phyloP scores from a whole-genome alignment of 2,329 filamentous ascomycete species.

The Nemania sp. region DNA sequence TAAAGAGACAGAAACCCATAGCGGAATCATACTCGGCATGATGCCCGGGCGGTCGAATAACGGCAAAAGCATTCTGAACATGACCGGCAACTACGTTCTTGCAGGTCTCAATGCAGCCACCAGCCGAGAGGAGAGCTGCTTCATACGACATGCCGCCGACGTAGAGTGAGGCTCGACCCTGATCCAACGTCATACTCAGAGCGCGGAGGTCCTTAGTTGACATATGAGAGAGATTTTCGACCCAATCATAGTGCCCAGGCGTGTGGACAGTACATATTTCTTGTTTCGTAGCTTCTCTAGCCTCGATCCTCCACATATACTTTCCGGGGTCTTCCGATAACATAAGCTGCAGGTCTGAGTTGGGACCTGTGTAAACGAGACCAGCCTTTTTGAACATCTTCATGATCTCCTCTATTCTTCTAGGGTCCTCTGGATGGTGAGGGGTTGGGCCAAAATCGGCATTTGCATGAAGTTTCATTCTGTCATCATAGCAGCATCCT shows the following conservation, averaged over 20 bases:
- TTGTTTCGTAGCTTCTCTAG: slow-evolving; percentile 79
- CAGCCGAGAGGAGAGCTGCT: slow-evolving; percentile 85
- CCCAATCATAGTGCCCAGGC: slow-evolving; percentile 81
- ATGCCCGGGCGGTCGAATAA: slow-evolving; percentile 94
- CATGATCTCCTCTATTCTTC: slow-evolving; percentile 93
- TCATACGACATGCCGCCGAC: slow-evolving; percentile 85
- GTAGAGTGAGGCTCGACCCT: slow-evolving; percentile 81
- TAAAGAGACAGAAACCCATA: slow-evolving; percentile 97
- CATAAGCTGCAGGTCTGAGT: slow-evolving; percentile 65
- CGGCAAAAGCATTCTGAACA: slow-evolving; percentile 94
- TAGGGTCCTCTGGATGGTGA: slow-evolving; percentile 93
- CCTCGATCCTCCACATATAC: slow-evolving; percentile 81
- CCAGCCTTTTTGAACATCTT: slow-evolving; percentile 86
- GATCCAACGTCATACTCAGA: slow-evolving; percentile 71
- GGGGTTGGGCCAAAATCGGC: slow-evolving; percentile 78
- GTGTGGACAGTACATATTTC: slow-evolving; percentile 87
- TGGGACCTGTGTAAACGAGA: slow-evolving; percentile 74
- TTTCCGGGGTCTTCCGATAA: slow-evolving; percentile 64
- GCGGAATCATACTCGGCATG: slow-evolving; percentile 88
- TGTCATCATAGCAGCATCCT: slow-evolving; percentile 88
- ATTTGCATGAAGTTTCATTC: slow-evolving; percentile 96
- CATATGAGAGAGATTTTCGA: slow-evolving; percentile 67
- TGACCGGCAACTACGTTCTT: slow-evolving; percentile 85
- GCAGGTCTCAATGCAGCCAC: slow-evolving; percentile 95
- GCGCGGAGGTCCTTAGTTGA: slow-evolving; percentile 74